Percentiles rank a stretch among this genome's conserved stretches.
Evolutionary conservation across 352 stramenopile species (phyloP).

Genomic region (Pythium aristosporum): DNA sequence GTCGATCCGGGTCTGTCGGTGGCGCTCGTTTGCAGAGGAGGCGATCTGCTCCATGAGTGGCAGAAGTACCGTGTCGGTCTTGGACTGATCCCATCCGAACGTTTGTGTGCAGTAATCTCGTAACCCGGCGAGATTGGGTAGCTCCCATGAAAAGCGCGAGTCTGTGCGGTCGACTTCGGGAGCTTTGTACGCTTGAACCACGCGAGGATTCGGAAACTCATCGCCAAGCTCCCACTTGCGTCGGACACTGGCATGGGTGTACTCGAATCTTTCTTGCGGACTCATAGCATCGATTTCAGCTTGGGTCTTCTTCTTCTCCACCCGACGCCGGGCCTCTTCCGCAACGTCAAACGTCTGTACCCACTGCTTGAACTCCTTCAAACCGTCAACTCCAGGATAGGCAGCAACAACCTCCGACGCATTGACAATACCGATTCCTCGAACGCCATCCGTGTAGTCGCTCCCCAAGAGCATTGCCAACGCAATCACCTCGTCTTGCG

Average conservation of each 20-base stretch:
- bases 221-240: constrained; percentile 91
- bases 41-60: constrained; percentile 81
- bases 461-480: constrained; percentile 93
- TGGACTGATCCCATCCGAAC: constrained; percentile 92
- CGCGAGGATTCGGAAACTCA: constrained; percentile 92
- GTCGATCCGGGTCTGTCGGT: constrained; percentile 92
- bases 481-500: constrained; percentile 89
- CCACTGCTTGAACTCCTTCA: constrained; percentile 83
- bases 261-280: constrained; percentile 81
- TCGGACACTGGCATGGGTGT: constrained; percentile 89
- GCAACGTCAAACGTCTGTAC: constrained; percentile 62
- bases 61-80: constrained; percentile 89
- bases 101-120: constrained; percentile 85
- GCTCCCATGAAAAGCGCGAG: constrained; percentile 90
- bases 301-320: constrained; percentile 60
- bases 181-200: constrained; percentile 93
- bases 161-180: constrained; percentile 87
- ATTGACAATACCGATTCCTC: constrained; percentile 85
- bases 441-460: constrained; percentile 93
- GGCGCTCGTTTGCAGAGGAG: constrained; percentile 30
- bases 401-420: constrained; percentile 72
- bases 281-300: constrained; percentile 46
- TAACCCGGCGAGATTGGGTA: constrained; percentile 88
- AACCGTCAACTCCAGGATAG: constrained; percentile 84
- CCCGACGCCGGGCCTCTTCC: constrained; percentile 50